phyloP scores from a whole-genome alignment of 2,329 filamentous ascomycete species.

The Orbilia brochopaga region DNA sequence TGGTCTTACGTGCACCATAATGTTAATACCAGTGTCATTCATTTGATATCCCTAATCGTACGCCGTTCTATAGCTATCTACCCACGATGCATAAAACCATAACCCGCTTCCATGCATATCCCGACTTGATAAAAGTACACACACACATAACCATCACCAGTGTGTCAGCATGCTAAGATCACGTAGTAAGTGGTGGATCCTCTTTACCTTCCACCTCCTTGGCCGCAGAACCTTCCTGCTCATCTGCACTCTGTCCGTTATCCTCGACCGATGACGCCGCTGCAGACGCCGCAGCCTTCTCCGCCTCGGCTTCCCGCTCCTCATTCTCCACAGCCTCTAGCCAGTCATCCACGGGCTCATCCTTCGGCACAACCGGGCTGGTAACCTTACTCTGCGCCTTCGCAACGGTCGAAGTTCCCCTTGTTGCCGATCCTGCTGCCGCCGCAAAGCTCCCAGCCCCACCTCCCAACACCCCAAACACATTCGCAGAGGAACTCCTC shows the following conservation, averaged over 20 bases:
- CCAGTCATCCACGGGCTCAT: slow-evolving; percentile 46
- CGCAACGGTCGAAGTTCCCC: slow-evolving; percentile 32
- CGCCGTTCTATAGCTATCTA: neutral
- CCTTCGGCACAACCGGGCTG: slow-evolving; percentile 31
- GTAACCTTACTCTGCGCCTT: slow-evolving; percentile 25
- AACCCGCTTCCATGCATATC: neutral
- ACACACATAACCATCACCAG: neutral
- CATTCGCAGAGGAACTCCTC: slow-evolving; percentile 34
- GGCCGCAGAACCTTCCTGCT: neutral
- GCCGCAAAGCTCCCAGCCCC: slow-evolving; percentile 28
- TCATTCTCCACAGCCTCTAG: slow-evolving; percentile 38
- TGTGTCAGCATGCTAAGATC: no score
- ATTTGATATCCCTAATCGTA: no score
- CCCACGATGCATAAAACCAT: neutral
- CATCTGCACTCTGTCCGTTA: slow-evolving; percentile 21
- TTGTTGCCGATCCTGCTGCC: slow-evolving; percentile 16
- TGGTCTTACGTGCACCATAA: no score
- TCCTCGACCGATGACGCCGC: slow-evolving; percentile 30
- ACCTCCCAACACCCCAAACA: slow-evolving; percentile 29
- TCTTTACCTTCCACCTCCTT: no score
- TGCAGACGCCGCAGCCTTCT: slow-evolving; percentile 11
- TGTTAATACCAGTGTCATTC: neutral
- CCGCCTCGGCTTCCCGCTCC: slow-evolving; percentile 20
- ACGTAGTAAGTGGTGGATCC: no score
- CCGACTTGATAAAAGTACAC: no score